These are phyloP conservation scores for Scedosporium aurantiacum DNA, from an alignment of 2,329 filamentous ascomycete genomes.

Conservation along the genomic window DNA sequence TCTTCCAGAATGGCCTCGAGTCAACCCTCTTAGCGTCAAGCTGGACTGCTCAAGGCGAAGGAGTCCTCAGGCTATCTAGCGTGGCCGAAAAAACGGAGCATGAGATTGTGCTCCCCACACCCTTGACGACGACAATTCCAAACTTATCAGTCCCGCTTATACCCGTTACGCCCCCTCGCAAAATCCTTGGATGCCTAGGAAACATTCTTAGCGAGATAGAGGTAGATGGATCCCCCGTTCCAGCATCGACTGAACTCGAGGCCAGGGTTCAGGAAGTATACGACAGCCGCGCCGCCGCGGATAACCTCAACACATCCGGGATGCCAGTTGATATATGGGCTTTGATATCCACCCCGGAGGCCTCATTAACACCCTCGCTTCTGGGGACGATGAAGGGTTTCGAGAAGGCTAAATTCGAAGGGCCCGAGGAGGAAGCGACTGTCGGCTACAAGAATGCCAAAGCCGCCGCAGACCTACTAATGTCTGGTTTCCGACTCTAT, in stretches of 20 bases:
- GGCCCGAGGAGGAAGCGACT: constrained; percentile 5
- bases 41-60: constrained; percentile 10
- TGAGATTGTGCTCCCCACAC: constrained; percentile 16
- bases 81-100: constrained; percentile 28
- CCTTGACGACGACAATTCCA: constrained; percentile 7
- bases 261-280: constrained; percentile 48
- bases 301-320: constrained; percentile 17
- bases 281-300: constrained; percentile 21
- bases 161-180: constrained; percentile 51
- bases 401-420: constrained; percentile 10
- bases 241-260: constrained; percentile 65
- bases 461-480: constrained; percentile 1
- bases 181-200: constrained; percentile 56
- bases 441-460: constrained; percentile 2
- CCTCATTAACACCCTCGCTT: constrained; percentile 25
- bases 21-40: constrained; percentile 42
- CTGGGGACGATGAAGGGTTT: background rate
- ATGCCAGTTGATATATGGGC: constrained; percentile 58
- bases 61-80: constrained; percentile 14
- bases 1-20: constrained; percentile 58
- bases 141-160: constrained; percentile 36
- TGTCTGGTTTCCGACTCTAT: constrained; percentile 26
- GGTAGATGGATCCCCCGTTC: constrained; percentile 32
- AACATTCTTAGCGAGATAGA: constrained; percentile 65
- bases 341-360: constrained; percentile 22